A percentile compares a stretch with the other conserved stretches of the same genome.
These are phyloP conservation scores for Euphorbia lathyris DNA, from an alignment of 345 rosid genomes.

Conservation along the genomic window DNA sequence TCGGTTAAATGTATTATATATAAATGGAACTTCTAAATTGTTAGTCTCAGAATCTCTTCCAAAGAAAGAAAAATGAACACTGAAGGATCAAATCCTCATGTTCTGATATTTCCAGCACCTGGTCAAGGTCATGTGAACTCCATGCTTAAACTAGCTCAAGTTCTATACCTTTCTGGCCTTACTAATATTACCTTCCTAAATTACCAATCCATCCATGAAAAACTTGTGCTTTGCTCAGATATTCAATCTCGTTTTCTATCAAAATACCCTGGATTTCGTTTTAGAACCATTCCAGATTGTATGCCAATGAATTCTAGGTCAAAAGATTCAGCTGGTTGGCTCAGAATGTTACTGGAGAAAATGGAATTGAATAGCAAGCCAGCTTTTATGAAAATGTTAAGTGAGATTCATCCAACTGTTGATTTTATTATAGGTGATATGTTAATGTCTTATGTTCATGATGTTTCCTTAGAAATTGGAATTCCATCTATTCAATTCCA, in stretches of 20 bases:
- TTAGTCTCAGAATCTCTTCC: neutral
- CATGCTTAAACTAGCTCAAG: constrained; percentile 62
- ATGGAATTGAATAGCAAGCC: constrained; percentile 14
- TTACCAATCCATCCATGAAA: constrained; percentile 34
- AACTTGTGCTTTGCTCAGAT: constrained; percentile 22
- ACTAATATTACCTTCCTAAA: constrained; percentile 51
- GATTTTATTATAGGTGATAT: constrained; percentile 42
- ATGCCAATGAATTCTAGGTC: constrained; percentile 28
- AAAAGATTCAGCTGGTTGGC: neutral
- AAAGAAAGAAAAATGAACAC: no score
- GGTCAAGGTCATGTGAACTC: constrained; percentile 63
- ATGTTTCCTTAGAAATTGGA: constrained; percentile 32
- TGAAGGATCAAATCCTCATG: constrained; percentile 22
- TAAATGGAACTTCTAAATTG: no score
- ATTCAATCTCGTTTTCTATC: constrained; percentile 31
- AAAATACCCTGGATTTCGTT: constrained; percentile 32
- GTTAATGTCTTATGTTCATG: constrained; percentile 25
- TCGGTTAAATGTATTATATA: no score
- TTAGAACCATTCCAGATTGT: constrained; percentile 35
- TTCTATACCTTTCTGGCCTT: constrained; percentile 21
- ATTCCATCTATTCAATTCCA: constrained; percentile 32
- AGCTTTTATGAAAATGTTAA: constrained; percentile 22
- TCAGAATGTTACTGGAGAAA: constrained; percentile 19
- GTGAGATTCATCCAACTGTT: constrained; percentile 8
- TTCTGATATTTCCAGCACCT: constrained; percentile 57